Conservation (phyloP, 2,329 filamentous ascomycete species). For the Apiospora sp. region DNA sequence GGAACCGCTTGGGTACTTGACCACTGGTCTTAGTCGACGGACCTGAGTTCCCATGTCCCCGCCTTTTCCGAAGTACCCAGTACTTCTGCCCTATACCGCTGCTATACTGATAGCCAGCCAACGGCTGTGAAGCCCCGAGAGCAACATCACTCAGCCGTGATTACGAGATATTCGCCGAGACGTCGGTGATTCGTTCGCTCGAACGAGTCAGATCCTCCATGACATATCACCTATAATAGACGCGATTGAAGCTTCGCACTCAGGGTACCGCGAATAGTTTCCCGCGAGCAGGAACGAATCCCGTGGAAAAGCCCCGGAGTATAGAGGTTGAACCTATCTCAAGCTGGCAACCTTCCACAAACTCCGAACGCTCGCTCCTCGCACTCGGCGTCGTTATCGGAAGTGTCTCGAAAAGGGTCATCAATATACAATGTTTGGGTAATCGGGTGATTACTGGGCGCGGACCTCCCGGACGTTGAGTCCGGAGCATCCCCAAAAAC, state of each 20-base stretch:
- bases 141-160: background rate
- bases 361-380: background rate
- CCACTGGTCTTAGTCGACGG: conserved; percentile 7
- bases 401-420: background rate
- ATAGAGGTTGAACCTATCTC: background rate
- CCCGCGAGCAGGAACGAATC: background rate
- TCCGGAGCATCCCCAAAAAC: conserved; percentile 11
- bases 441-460: conserved; percentile 12
- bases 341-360: background rate
- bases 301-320: background rate
- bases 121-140: background rate
- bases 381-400: conserved; percentile 1
- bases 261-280: background rate
- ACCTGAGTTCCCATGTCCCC: conserved; percentile 10
- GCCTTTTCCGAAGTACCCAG: conserved; percentile 17
- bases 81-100: conserved; percentile 8
- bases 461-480: conserved; percentile 4
- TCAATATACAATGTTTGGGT: conserved; percentile 3
- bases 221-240: background rate
- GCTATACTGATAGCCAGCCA: background rate
- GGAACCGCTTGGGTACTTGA: conserved; percentile 23
- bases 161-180: background rate
- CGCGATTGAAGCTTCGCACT: background rate
- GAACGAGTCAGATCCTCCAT: conserved; percentile 7
- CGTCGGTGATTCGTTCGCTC: background rate